A percentile compares a stretch with the other conserved stretches of the same genome.
Evolutionary conservation across 2,329 filamentous ascomycete genomes (phyloP).

Genomic region (Pseudogymnoascus sp.): DNA sequence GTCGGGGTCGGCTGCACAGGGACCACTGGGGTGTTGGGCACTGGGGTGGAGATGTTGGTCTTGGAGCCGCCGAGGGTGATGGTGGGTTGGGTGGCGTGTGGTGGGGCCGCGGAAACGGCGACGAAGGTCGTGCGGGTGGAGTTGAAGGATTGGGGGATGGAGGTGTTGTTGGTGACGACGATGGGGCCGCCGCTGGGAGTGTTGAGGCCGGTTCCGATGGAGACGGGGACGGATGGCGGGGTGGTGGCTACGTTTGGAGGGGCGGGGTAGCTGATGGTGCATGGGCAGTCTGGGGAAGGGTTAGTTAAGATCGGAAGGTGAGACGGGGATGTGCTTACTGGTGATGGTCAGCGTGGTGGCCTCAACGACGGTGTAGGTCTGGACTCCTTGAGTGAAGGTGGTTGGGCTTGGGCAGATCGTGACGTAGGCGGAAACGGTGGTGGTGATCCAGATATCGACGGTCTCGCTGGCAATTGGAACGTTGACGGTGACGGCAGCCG

Average conservation of each 20-base stretch:
- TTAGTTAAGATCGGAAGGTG: not conserved
- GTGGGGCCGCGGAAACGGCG: slow-evolving; percentile 13
- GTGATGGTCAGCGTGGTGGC: slow-evolving; percentile 38
- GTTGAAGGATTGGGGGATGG: not conserved
- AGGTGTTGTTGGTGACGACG: not conserved
- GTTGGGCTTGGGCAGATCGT: slow-evolving; percentile 44
- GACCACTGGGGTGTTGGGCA: not conserved
- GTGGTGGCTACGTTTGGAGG: not conserved
- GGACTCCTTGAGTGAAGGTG: slow-evolving; percentile 32
- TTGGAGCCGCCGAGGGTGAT: not conserved
- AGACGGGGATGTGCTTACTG: slow-evolving; percentile 2
- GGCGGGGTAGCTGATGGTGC: slow-evolving; percentile 26
- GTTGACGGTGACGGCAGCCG: slow-evolving; percentile 16
- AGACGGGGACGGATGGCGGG: not conserved
- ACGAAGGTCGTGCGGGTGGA: slow-evolving; percentile 12
- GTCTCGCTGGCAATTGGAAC: not conserved
- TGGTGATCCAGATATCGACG: slow-evolving; percentile 2
- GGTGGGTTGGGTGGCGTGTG: not conserved
- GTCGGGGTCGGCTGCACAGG: not conserved
- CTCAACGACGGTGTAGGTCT: slow-evolving; percentile 39
- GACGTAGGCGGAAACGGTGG: slow-evolving; percentile 34
- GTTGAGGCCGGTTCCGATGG: not conserved
- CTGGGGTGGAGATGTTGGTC: not conserved
- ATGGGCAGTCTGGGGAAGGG: slow-evolving; percentile 22
- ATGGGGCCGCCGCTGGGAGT: not conserved